Evolutionary conservation across 108 stramenopile species (phyloP), one percentile per base, ranked within the genome.

Genomic region (Nannochloropsis oceanica): DNA sequence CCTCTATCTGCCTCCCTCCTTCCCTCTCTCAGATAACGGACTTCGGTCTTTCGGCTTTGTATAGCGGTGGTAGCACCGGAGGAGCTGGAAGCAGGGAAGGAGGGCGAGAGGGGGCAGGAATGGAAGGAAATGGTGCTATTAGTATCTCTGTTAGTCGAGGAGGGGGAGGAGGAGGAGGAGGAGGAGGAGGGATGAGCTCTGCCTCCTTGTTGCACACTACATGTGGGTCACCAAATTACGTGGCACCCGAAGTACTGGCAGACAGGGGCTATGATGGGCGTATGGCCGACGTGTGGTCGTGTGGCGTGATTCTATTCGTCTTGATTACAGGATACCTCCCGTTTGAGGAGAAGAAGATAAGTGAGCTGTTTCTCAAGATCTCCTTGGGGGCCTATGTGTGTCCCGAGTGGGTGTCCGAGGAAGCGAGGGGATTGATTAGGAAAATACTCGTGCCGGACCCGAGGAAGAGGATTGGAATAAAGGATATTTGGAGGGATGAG

Each of bases 11-110:
- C 46, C 46, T 12, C 46, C 46, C 46, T 50, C 46, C 46, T 50
- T 50, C 46, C 46, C 14, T 50, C 46, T 14, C 46, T 50, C 50
- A 50, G 87, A 96, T 99, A 83, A 90, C 95, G 8, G 98, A 99
- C 90, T 97, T 99, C 92, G 97, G 96, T 22, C 94, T 99, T 25
- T 93, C 93, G 1, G 92, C 93, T 20, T 87, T 94, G 81, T 94
- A 92, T 85, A 90, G 89, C 82, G 88, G 92, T 25, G 93, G 85
- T n/a, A n/a, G n/a, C n/a, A n/a, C n/a, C n/a, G n/a, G n/a, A n/a
- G n/a, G n/a, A n/a, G n/a, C n/a, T n/a, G n/a, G n/a, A n/a, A n/a
- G n/a, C n/a, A n/a, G n/a, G n/a, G n/a, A n/a, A n/a, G n/a, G n/a
- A n/a, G n/a, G n/a, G n/a, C n/a, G n/a, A n/a, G n/a, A n/a, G n/a